Base-by-base conservation (phyloP, 2,329 filamentous ascomycete genomes). In the Macrophomina tecta region DNA sequence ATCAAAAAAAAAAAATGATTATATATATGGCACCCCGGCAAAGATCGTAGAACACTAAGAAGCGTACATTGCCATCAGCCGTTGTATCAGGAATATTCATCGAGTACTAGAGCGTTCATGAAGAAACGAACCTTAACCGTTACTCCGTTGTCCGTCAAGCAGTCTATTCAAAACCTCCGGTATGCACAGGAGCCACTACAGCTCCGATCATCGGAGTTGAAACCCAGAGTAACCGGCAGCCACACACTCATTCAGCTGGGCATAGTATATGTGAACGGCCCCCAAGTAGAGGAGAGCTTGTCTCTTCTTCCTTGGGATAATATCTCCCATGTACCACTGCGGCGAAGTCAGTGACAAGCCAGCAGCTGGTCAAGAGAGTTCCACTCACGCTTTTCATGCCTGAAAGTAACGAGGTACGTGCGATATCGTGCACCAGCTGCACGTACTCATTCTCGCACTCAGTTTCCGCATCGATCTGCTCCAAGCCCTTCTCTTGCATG, bases 251-350 rank as follows among this genome's bases (percentile, higher is more conserved):
- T 68, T 67, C 9, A 75, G 56, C 1, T 63, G 71, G 42, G 69
- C 69, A 30, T 72, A 71, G 46, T 75, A 76, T 11, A 51, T 67
- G 1, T 71, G 71, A 11, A 75, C 71, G 0, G 74, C 74, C 4
- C 78, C 82, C 0, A 80, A 65, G 66, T 82, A 89, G 56, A 82
- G 82, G 8, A 87, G 74, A 0, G 82, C 82, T 76, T 89, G 86
- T 32, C 78, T 78, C 0, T 78, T 70, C 76, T 88, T 87, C 0
- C 82, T 85, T 0, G 86, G 85, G 1, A 87, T 79, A 48, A 79
- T 86, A 0, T 81, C 83, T 2, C 87, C 86, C 82, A 87, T 85
- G 69, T 86, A 88, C 23, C 83, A 87, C 32, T 40, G 56, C 9
- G 9, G 9, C 4, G 1, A 12, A 11, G 68, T 30, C 69, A 68